Evolutionary conservation across 176 grass and related monocot species (phyloP).

Genomic region (Hyparrhenia diplandra): DNA sequence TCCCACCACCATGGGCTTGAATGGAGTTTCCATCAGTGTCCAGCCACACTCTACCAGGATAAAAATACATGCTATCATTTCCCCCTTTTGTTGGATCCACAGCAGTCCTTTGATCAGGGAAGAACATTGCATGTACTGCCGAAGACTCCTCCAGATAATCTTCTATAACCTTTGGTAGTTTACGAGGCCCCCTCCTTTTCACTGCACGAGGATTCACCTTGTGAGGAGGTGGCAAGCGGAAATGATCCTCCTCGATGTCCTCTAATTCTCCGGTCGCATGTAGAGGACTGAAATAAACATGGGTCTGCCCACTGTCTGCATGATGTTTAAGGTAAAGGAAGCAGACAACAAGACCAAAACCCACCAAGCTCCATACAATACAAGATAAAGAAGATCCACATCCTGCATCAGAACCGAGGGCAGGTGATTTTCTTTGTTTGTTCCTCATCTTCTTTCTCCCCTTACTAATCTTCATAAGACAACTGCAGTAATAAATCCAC

Average conservation of each 20-base stretch:
- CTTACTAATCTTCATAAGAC: slow-evolving; percentile 56
- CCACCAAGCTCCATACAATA: slow-evolving; percentile 55
- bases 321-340: slow-evolving; percentile 37
- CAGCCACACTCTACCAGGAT: slow-evolving; percentile 74
- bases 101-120: slow-evolving; percentile 48
- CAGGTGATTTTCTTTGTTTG: slow-evolving; percentile 66
- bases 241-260: slow-evolving; percentile 61
- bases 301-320: slow-evolving; percentile 26
- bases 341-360: slow-evolving; percentile 44
- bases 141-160: slow-evolving; percentile 91
- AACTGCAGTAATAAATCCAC: slow-evolving; percentile 45
- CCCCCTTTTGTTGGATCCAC: slow-evolving; percentile 34
- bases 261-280: slow-evolving; percentile 51
- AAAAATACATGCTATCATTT: slow-evolving; percentile 58
- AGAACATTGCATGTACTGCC: slow-evolving; percentile 66
- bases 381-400: slow-evolving; percentile 41
- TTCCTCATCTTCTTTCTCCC: slow-evolving; percentile 68
- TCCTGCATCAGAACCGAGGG: slow-evolving; percentile 69
- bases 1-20: slow-evolving; percentile 93
- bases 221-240: slow-evolving; percentile 56
- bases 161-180: slow-evolving; percentile 34
- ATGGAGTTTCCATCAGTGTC: slow-evolving; percentile 82
- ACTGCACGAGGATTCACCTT: slow-evolving; percentile 67
- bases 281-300: slow-evolving; percentile 24
- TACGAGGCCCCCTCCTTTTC: slow-evolving; percentile 55